Evolutionary conservation across 805 yeast genomes (phyloP), one percentile per base, ranked within the genome.

Genomic region (Diddensiella santjacobensis): DNA sequence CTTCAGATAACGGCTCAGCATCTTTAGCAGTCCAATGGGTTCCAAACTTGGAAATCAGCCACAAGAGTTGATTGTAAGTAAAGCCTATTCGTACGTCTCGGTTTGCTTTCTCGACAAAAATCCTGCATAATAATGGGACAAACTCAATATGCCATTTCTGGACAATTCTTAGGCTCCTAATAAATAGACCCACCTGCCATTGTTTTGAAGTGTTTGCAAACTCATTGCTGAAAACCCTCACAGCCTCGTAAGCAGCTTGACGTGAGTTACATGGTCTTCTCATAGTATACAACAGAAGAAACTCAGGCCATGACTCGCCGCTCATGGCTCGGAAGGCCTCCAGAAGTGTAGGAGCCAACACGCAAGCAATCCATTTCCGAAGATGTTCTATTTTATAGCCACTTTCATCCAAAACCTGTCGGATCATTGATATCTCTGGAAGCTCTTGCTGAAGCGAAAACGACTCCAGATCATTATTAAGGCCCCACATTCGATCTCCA

Each of bases 31-130:
- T 42, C 62, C 63, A 57, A 11, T 18, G 29, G n/a, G 54, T 55
- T 13, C 66, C 67, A 37, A 58, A 58, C 20, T 52, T 46, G 11
- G 60, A 52, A 5, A 63, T 23, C n/a, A 46, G 44, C 67, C 67
- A 63, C 23, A 64, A 36, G 13, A 62, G 39, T 41, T 63, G 64
- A 44, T 63, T 64, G 48, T 46, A 41, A 2, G 46, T 49, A 3
- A 39, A 43, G 1, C 51, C 31, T 1, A 40, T 40, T 24, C 39
- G 41, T 15, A 39, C 18, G 3, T 24, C 44, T 3, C 33, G 37
- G 4, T 43, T 42, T 15, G 51, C 48, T 20, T 50, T 46, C 15
- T 38, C 18, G 10, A 57, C 44, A 40, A 55, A 61, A 17, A 62
- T 44, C n/a, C 51, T 50, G 24, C 60, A 55, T n/a, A 61, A 43